Evolutionary conservation across 345 rosid species (phyloP), one percentile per base, ranked within the genome.

Genomic region (Cardiospermum halicacabum): DNA sequence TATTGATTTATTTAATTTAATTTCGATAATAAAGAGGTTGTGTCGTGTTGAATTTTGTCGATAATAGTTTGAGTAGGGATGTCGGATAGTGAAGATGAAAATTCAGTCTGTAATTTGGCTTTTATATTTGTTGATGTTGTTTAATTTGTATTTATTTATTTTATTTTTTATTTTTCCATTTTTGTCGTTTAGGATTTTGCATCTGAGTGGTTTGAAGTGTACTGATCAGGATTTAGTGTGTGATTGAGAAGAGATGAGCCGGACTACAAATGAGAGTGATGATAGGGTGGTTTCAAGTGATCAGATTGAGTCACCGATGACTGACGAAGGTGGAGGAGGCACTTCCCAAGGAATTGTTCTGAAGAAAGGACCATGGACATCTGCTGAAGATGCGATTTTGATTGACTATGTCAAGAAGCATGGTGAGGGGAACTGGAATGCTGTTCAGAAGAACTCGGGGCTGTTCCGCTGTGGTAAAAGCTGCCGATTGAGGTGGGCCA

Each of bases 331-430:
- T 40, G 76, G 75, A 73, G 87, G 77, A 62, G 73, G 75, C 71
- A 61, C 64, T 16, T 82, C 74, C 74, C 86, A 69, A 31, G 88
- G 84, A 60, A 28, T 48, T 64, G 67, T 53, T 73, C 72, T 94
- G 74, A 91, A 91, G 85, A 94, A 94, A 84, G 99, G 99, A 51
- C 99, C 99, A 21, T 94, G 99, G 99, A 89, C 99, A 6, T 78
- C 99, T n/a, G 75, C 93, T 15, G 97, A 94, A 83, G 99, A 94
- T 72, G 85, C 82, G 32, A 84, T 94, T 69, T 79, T 94, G 75
- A 77, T 91, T 37, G 88, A 94, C 42, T 89, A 89, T 78, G 97
- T 94, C 32, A 87, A 82, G 85, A 91, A 84, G 82, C 99, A 94
- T 11, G 97, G 97, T 5, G 99, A 91, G 69, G 98, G 97, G 72